Conservation (phyloP, 768 basidiomycete species). For the Termitomyces sp. region DNA sequence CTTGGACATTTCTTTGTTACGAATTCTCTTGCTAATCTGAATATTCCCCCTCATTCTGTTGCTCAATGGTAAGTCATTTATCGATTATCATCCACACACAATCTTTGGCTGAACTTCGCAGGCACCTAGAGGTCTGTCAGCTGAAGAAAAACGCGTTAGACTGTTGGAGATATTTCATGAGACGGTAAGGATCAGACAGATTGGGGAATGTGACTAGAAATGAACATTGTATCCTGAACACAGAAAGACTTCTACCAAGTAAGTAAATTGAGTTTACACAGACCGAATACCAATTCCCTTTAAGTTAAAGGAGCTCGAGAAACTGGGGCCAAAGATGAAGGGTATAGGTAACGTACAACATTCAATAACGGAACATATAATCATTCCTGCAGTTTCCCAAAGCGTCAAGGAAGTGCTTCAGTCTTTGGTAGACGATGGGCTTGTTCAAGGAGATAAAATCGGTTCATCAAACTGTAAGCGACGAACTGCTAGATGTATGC, state of each 20-base stretch:
- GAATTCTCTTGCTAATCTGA: not conserved
- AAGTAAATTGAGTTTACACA: not conserved
- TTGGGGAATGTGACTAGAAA: not conserved
- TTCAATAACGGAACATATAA: not conserved
- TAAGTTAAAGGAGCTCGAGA: conserved; percentile 90
- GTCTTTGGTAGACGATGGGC: conserved; percentile 79
- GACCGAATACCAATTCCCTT: not conserved
- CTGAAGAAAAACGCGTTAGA: conserved; percentile 86
- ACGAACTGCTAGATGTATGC: conserved; percentile 14
- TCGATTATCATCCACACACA: not conserved
- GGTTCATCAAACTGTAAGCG: conserved; percentile 87
- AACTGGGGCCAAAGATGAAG: conserved; percentile 81
- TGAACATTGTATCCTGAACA: not conserved
- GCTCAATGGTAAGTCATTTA: conserved; percentile 4
- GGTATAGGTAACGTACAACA: conserved; percentile 61
- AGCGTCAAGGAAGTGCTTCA: conserved; percentile 90
- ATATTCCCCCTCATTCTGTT: not conserved
- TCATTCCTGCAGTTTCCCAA: conserved; percentile 59
- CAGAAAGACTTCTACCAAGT: conserved; percentile 85
- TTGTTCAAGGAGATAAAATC: conserved; percentile 88
- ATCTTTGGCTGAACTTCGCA: conserved; percentile 15
- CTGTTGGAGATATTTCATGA: conserved; percentile 93
- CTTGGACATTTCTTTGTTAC: not conserved
- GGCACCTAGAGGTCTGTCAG: conserved; percentile 82
- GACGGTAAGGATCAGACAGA: conserved; percentile 41